Conservation (phyloP, 257 asterid genomes). For the Galeopsis tetrahit region DNA sequence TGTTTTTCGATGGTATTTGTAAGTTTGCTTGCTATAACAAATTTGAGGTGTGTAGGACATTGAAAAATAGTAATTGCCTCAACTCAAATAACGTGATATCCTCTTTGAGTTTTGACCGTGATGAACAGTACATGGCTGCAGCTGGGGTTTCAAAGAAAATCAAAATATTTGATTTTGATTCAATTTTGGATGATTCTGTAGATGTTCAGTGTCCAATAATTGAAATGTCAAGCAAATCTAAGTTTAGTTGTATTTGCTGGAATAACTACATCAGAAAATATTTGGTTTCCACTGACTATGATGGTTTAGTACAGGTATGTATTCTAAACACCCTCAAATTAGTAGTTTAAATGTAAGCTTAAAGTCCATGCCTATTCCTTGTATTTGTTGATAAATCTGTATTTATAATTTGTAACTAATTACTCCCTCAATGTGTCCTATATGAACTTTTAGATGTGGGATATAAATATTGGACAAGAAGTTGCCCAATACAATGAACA, state of each 20-base stretch:
- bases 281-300: conserved; percentile 58
- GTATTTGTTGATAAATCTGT: too few species aligned
- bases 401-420: background rate
- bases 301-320: conserved; percentile 58
- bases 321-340: too few species aligned
- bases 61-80: conserved; percentile 44
- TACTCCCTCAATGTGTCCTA: too few species aligned
- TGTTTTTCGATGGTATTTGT: conserved; percentile 54
- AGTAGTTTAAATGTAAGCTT: too few species aligned
- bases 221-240: conserved; percentile 53
- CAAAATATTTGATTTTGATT: conserved; percentile 47
- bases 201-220: conserved; percentile 60
- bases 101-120: conserved; percentile 57
- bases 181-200: conserved; percentile 44
- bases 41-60: conserved; percentile 50
- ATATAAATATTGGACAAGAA: conserved; percentile 51
- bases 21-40: conserved; percentile 53
- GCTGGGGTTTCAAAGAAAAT: conserved; percentile 25
- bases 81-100: conserved; percentile 50
- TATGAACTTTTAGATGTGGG: conserved; percentile 52
- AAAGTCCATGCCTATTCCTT: too few species aligned
- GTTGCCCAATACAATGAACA: conserved; percentile 43
- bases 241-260: conserved; percentile 63
- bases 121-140: conserved; percentile 54
- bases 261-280: conserved; percentile 53